A percentile compares a stretch with the other conserved stretches of the same genome.
phyloP scores from a whole-genome alignment of 2,329 filamentous ascomycete species.

The Colletotrichum lindemuthianum region DNA sequence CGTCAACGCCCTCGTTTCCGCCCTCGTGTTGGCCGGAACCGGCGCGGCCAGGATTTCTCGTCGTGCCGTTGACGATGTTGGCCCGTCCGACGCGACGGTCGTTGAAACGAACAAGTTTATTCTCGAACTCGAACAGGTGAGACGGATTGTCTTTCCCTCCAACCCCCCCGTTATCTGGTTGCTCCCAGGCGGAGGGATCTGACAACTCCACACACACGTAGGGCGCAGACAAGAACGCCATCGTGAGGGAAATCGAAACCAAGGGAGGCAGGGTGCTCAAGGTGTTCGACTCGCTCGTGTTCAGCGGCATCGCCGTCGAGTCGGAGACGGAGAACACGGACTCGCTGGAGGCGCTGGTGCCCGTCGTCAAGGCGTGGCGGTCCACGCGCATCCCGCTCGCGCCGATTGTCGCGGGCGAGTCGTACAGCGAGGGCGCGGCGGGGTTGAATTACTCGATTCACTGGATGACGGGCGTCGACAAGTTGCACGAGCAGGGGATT shows the following conservation, averaged over 20 bases:
- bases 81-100: constrained; percentile 21
- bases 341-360: constrained; percentile 31
- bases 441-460: constrained; percentile 47
- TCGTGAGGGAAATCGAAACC: constrained; percentile 29
- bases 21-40: constrained; percentile 28
- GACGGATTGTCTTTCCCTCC: not conserved
- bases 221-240: constrained; percentile 28
- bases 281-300: constrained; percentile 44
- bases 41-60: constrained; percentile 17
- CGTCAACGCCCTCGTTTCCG: constrained; percentile 20
- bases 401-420: constrained; percentile 21
- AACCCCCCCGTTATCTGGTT: no score
- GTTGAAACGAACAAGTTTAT: constrained; percentile 35
- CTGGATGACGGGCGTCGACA: constrained; percentile 51
- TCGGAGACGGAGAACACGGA: constrained; percentile 35
- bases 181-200: no score
- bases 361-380: constrained; percentile 35
- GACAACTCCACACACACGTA: not conserved
- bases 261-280: constrained; percentile 29
- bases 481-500: constrained; percentile 49
- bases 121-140: constrained; percentile 27
- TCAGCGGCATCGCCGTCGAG: constrained; percentile 38
- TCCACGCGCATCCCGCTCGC: constrained; percentile 30
- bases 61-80: constrained; percentile 15
- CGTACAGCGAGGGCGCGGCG: constrained; percentile 29